These are phyloP conservation scores for Kitagawia praeruptora DNA, from an alignment of 129 eudicot species.

Conservation along the genomic window DNA sequence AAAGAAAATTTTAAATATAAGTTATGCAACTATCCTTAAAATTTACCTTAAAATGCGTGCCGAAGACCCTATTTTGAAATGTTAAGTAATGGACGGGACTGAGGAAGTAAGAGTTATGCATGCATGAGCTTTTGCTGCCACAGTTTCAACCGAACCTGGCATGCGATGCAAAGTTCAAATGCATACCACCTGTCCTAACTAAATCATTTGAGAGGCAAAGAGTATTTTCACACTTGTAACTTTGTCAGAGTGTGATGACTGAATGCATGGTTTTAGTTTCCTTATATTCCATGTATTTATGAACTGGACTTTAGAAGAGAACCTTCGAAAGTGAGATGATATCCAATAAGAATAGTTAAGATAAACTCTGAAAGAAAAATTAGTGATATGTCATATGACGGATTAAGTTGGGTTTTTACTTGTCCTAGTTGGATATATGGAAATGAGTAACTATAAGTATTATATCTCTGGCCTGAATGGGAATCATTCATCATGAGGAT, in stretches of 20 bases:
- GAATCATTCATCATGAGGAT: neutral
- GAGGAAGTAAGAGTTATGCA: neutral
- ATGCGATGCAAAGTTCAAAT: neutral
- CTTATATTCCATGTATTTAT: neutral
- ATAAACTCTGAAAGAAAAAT: neutral
- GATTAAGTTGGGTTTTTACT: neutral
- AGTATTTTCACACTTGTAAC: neutral
- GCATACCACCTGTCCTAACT: neutral
- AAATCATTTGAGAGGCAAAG: neutral
- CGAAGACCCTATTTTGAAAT: no score
- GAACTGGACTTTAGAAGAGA: neutral
- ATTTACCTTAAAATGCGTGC: no score
- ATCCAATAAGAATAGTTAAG: neutral
- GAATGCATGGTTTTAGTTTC: neutral
- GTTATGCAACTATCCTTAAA: no score
- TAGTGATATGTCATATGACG: neutral
- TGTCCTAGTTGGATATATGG: neutral
- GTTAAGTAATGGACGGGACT: no score
- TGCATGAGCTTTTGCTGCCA: neutral
- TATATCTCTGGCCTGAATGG: neutral
- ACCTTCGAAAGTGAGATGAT: neutral
- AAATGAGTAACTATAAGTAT: neutral
- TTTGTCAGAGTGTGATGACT: neutral
- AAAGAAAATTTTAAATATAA: no score
- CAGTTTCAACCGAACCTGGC: neutral